Conservation (phyloP, 1,284 basidiomycete species). For the Porodaedalea pini region DNA sequence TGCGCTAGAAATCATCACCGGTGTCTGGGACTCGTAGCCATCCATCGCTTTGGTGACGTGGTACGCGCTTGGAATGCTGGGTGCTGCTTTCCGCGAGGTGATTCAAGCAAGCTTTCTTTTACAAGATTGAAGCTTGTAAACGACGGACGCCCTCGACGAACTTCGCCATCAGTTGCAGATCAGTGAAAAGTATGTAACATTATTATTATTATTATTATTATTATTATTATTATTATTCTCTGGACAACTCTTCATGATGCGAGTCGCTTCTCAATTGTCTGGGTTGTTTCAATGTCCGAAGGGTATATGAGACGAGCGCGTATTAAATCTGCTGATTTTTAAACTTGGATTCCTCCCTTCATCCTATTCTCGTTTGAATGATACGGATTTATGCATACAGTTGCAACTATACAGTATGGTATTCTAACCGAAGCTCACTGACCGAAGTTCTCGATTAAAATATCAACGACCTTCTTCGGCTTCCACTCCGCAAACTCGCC, state of each 20-base stretch:
- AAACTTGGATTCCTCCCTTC: too few species aligned
- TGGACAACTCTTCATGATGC: not conserved
- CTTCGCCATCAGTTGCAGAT: too few species aligned
- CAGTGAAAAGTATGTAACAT: too few species aligned
- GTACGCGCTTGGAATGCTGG: conserved; percentile 15
- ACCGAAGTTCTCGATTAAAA: not conserved
- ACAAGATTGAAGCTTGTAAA: too few species aligned
- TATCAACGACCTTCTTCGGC: conserved; percentile 12
- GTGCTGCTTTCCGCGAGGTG: not conserved
- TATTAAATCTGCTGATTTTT: too few species aligned
- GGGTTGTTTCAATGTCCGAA: not conserved
- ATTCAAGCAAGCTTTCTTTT: not conserved
- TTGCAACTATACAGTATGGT: too few species aligned
- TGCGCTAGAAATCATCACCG: conserved; percentile 60
- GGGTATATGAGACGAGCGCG: too few species aligned
- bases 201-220: not conserved
- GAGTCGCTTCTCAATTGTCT: not conserved
- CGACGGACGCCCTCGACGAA: not conserved
- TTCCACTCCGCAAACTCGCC: conserved; percentile 14
- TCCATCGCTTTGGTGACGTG: conserved; percentile 13
- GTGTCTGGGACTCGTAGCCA: not conserved
- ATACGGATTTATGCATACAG: too few species aligned
- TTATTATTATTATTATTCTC: not conserved
- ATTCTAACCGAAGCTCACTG: too few species aligned
- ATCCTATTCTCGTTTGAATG: too few species aligned